These are phyloP conservation scores for Solanum virginianum DNA, from an alignment of 257 asterid species.

Conservation along the genomic window DNA sequence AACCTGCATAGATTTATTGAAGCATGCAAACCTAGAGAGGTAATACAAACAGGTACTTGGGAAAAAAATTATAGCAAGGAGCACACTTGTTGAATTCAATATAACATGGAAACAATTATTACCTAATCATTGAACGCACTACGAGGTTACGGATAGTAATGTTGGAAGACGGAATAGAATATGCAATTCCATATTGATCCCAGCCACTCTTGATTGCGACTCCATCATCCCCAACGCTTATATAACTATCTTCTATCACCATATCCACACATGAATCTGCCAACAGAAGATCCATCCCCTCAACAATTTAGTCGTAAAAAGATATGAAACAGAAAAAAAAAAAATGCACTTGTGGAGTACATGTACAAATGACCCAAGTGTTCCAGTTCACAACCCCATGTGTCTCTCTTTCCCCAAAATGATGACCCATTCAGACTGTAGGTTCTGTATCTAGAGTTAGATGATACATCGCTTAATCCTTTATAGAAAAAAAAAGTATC, in stretches of 20 bases:
- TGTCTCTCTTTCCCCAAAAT: not conserved
- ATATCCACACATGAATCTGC: conserved; percentile 77
- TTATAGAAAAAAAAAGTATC: not conserved
- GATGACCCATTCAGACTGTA: not conserved
- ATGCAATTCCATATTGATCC: conserved; percentile 98
- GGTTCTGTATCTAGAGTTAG: not conserved
- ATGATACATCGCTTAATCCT: not conserved
- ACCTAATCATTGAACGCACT: conserved; percentile 88
- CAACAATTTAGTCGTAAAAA: not conserved
- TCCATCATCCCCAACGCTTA: conserved; percentile 87
- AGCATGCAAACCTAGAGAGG: not conserved
- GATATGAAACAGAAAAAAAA: not conserved
- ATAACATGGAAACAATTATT: not conserved
- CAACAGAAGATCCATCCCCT: not conserved
- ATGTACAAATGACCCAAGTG: not conserved
- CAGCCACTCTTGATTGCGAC: conserved; percentile 96
- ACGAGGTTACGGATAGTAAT: conserved; percentile 64
- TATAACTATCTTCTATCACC: conserved; percentile 74
- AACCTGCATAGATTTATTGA: not conserved
- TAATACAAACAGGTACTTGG: not conserved
- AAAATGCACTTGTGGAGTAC: not conserved
- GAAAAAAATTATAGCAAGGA: not conserved
- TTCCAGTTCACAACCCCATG: not conserved
- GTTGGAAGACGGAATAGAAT: conserved; percentile 68
- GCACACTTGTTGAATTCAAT: not conserved